Base-by-base conservation (phyloP, 805 yeast genomes). In the Tanozyma kutaoensis region DNA sequence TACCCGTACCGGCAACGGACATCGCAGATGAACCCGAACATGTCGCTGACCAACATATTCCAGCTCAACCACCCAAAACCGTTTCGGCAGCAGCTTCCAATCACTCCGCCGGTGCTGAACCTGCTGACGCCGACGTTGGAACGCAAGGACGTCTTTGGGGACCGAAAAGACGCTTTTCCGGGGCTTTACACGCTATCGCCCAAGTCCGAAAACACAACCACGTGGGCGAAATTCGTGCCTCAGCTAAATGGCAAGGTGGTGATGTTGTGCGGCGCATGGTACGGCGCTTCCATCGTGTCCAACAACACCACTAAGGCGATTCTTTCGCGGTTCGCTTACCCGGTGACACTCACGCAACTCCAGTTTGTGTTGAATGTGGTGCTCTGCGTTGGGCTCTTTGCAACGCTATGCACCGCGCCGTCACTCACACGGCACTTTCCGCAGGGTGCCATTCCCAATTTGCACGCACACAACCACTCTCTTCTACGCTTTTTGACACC, bases 291-390 rank as follows among this genome's bases (percentile, higher is more conserved):
- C 18, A 86, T 93, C 8, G 51, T 86, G 7, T 78, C 94, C 3
- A 77, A 76, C 38, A 84, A 82, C 43, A 62, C 88, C 20, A 74
- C 93, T 20, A 88, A 88, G 48, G 58, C 74, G 25, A 82, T 88
- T 25, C 56, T 88, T 33, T 68, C 60, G 36, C 56, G 59, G 25
- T 85, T 76, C 50, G 66, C 67, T 24, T 80, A 73, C 47, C 95
- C 98, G 1, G 72, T 85, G n/a, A 76, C 94, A 1, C 65, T 91
- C 31, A 84, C 96, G 1, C 85, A 86, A 60, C 55, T 77, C 28
- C 97, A 91, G 55, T 88, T 88, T 44, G 42, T 77, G 17, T 58
- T 82, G 39, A 85, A 85, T 39, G 17, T 15, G 17, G 17, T 15
- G 17, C 7, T 7, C 7, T 78, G 91, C 36, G 35, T 72, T 14